Conservation (phyloP, 768 basidiomycete genomes). For the Kwoniella heveanensis region DNA sequence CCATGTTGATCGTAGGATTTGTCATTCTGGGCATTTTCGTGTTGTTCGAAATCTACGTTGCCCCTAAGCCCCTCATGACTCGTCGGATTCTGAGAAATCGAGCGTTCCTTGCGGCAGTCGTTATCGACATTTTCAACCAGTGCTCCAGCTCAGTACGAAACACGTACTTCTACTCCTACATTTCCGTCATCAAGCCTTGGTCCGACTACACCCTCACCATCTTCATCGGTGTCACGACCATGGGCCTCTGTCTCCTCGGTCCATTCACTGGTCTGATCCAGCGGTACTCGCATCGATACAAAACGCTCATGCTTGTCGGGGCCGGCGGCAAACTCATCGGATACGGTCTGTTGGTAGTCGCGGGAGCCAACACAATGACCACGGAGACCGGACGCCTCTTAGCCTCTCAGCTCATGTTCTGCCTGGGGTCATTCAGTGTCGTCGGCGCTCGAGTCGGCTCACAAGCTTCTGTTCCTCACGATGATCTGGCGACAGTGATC, state of each 20-base stretch:
- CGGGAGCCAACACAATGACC: conserved; percentile 1
- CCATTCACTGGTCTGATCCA: conserved; percentile 48
- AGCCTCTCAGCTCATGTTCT: conserved; percentile 2
- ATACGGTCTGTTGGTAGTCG: conserved; percentile 21
- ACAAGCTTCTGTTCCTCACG: conserved; percentile 55
- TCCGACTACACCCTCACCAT: conserved; percentile 14
- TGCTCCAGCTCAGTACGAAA: conserved; percentile 1
- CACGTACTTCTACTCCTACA: conserved; percentile 7
- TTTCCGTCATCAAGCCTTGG: conserved; percentile 10
- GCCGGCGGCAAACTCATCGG: conserved; percentile 41
- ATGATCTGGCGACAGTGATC: conserved; percentile 52
- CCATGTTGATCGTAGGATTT: conserved; percentile 59
- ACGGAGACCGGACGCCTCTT: not conserved
- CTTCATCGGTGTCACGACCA: conserved; percentile 27
- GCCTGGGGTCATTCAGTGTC: conserved; percentile 17
- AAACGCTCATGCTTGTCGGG: conserved; percentile 49
- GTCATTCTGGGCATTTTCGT: conserved; percentile 56
- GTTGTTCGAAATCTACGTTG: conserved; percentile 50
- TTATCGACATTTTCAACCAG: conserved; percentile 3
- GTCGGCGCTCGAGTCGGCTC: conserved; percentile 48
- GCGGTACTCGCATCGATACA: conserved; percentile 54
- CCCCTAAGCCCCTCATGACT: conserved; percentile 48
- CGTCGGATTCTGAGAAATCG: conserved; percentile 7
- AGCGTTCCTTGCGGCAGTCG: conserved; percentile 15
- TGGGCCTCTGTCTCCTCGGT: conserved; percentile 47